phyloP scores from a whole-genome alignment of 495 filamentous ascomycete species.

The Elaphomyces granulatus region DNA sequence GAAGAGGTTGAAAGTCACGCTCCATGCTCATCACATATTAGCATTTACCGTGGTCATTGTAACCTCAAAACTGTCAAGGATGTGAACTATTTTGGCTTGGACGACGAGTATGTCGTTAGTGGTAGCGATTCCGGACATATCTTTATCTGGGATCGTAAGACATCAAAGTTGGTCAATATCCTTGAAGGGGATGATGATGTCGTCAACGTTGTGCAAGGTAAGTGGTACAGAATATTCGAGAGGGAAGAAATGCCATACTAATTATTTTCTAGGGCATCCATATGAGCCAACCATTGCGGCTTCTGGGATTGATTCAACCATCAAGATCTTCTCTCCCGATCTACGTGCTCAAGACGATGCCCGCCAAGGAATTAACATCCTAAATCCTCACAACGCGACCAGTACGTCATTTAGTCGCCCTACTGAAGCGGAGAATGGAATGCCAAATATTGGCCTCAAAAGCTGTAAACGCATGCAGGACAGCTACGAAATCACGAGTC shows the following conservation, averaged over 20 bases:
- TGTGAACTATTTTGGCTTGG: constrained; percentile 54
- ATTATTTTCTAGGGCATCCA: constrained; percentile 39
- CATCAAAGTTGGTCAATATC: constrained; percentile 48
- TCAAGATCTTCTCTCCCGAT: constrained; percentile 64
- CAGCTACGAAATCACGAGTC: constrained; percentile 46
- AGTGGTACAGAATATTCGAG: constrained; percentile 3
- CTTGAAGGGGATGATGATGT: constrained; percentile 58
- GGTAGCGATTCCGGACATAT: constrained; percentile 56
- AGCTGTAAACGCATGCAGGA: constrained; percentile 46
- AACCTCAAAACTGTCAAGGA: constrained; percentile 66
- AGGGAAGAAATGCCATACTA: neutral
- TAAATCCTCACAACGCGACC: constrained; percentile 26
- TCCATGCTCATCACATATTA: constrained; percentile 43
- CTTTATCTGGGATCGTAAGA: constrained; percentile 59
- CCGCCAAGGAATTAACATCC: constrained; percentile 39
- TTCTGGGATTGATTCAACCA: constrained; percentile 59
- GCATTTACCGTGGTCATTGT: constrained; percentile 51
- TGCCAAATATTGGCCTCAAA: constrained; percentile 28
- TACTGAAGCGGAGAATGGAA: constrained; percentile 4
- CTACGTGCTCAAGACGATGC: constrained; percentile 42
- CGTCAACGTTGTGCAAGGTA: constrained; percentile 59
- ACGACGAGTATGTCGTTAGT: constrained; percentile 63
- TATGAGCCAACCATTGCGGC: constrained; percentile 58
- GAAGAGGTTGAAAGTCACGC: constrained; percentile 38
- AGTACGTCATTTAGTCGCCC: constrained; percentile 16